Conservation (phyloP, 176 grass and related monocot genomes). For the Triticum dicoccoides region DNA sequence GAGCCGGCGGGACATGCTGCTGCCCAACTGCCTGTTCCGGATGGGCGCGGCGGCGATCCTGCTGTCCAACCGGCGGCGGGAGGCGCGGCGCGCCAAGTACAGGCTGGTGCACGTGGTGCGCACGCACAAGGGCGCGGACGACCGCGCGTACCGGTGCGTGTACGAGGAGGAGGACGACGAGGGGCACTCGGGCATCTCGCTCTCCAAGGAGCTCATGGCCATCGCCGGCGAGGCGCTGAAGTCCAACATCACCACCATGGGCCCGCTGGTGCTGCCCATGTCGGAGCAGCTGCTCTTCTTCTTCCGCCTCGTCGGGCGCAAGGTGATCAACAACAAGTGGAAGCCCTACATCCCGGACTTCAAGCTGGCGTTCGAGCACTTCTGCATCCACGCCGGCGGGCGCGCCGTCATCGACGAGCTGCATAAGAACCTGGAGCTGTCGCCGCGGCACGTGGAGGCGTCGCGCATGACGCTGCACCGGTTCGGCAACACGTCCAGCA, state of each 20-base stretch:
- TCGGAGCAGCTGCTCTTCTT: conserved; percentile 97
- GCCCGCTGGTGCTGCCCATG: conserved; percentile 82
- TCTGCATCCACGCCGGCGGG: conserved; percentile 86
- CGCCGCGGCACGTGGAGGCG: conserved; percentile 76
- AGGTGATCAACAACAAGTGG: conserved; percentile 61
- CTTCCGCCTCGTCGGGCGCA: conserved; percentile 75
- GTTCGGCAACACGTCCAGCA: conserved; percentile 90
- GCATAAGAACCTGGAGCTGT: conserved; percentile 85
- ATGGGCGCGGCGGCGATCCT: conserved; percentile 92
- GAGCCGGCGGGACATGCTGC: conserved; percentile 63
- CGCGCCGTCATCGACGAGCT: conserved; percentile 93
- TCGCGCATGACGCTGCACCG: conserved; percentile 92
- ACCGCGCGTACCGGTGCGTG: conserved; percentile 80
- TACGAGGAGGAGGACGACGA: conserved; percentile 81
- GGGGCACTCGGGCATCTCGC: conserved; percentile 83
- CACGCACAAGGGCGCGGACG: conserved; percentile 82
- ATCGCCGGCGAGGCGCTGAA: conserved; percentile 91
- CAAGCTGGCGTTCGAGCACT: conserved; percentile 90
- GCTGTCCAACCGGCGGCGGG: conserved; percentile 69
- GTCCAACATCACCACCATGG: conserved; percentile 94
- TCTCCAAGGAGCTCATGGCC: conserved; percentile 92
- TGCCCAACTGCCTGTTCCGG: conserved; percentile 88
- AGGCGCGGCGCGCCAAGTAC: conserved; percentile 75
- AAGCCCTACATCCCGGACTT: conserved; percentile 94
- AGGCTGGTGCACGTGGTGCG: conserved; percentile 79